Evolutionary conservation across 1,284 basidiomycete species (phyloP), one percentile per base, ranked within the genome.

Genomic region (Sanguinoderma infundibulare): DNA sequence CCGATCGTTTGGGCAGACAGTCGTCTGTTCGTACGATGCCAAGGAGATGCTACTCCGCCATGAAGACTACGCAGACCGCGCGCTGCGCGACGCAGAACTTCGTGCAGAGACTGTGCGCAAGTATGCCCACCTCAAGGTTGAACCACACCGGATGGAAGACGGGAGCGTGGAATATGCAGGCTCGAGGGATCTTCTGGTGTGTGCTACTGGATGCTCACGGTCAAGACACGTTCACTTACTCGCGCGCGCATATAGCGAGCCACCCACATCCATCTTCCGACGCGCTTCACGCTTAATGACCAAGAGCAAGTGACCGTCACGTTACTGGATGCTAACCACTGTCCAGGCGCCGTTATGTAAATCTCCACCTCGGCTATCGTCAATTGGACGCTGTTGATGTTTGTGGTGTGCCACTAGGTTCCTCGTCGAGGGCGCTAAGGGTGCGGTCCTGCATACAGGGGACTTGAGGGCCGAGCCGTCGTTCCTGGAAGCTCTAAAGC

Each of bases 311-410:
- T 95, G 2, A 87, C 80, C 0, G 83, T 98, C 60, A 97, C 95
- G 0, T 81, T 94, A 3, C 77, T 98, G 15, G 92, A 96, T 67
- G 95, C 96, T 1, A 98, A 98, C 71, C 96, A 98, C 72, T 98
- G 95, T 74, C 95, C 94, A 10, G 96, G 96, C 0, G 90, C 94
- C 0, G 87, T 94, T 32, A 98, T 98, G 96, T 96, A 69, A 50
- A 87, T 74, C 2, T 24, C 5, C 12, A 49, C 30, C n/a, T 36
- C 49, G 34, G 32, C 49, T 51, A 51, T 49, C 49, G 34, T 32
- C 20, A n/a, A 10, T 42, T 22, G 30, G 8, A 17, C 15, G 28
- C 53, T 17, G n/a, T 51, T 30, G 44, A 28, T 39, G 17, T n/a
- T 26, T 8, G 9, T 35, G 28, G 20, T 24, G 24, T 12, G 5